Percentiles rank a stretch among this genome's conserved stretches.
Conservation (phyloP, 2,329 filamentous ascomycete genomes). For the Sarocladium brachiariae region DNA sequence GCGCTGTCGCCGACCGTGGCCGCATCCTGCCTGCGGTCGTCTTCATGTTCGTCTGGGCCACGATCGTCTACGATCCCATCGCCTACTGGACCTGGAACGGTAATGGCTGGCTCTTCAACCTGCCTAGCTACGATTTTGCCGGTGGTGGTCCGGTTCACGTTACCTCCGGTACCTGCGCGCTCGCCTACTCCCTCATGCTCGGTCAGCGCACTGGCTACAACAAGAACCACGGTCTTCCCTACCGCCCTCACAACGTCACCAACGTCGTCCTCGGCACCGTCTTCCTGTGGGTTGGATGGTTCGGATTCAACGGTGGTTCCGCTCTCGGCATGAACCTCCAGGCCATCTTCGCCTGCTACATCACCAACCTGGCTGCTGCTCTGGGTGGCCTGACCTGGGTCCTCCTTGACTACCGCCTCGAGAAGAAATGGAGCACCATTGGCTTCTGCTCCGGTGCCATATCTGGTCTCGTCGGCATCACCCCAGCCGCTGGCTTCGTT, state of each 20-base stretch:
- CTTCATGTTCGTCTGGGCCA: constrained; percentile 66
- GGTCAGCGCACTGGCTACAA: constrained; percentile 60
- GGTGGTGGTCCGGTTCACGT: constrained; percentile 72
- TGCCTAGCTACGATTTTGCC: constrained; percentile 67
- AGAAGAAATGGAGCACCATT: constrained; percentile 88
- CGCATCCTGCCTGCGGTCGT: constrained; percentile 54
- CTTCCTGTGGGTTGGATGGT: constrained; percentile 90
- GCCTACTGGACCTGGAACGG: constrained; percentile 75
- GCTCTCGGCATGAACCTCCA: constrained; percentile 78
- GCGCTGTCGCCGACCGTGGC: constrained; percentile 54
- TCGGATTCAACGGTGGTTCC: constrained; percentile 88
- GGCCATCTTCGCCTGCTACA: constrained; percentile 81
- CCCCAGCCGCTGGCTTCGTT: constrained; percentile 75
- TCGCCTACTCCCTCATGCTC: constrained; percentile 68
- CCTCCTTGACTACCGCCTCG: constrained; percentile 81
- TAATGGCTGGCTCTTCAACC: constrained; percentile 62
- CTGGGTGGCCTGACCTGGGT: constrained; percentile 79
- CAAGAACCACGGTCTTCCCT: constrained; percentile 54
- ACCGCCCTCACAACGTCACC: constrained; percentile 67
- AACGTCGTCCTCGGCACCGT: constrained; percentile 67
- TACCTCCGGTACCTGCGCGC: constrained; percentile 61
- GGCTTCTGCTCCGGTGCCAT: constrained; percentile 90
- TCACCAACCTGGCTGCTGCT: constrained; percentile 81
- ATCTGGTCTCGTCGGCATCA: constrained; percentile 80
- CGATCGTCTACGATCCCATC: constrained; percentile 65